phyloP scores from a whole-genome alignment of 2,329 filamentous ascomycete species.

The Penicillium verrucosum region DNA sequence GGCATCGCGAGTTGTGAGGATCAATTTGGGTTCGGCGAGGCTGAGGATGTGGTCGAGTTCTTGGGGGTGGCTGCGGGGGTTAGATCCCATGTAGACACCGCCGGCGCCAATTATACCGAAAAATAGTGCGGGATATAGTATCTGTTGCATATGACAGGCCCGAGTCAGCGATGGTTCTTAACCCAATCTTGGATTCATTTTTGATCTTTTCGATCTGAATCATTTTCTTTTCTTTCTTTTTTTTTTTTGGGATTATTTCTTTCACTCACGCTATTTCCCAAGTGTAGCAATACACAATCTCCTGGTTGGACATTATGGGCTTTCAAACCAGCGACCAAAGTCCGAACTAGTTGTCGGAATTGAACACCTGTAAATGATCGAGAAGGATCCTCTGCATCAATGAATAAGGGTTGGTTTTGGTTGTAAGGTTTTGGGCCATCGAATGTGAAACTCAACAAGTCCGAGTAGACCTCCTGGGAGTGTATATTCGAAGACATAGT shows the following conservation, averaged over 20 bases:
- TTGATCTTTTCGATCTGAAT: not conserved
- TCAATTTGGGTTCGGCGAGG: constrained; percentile 44
- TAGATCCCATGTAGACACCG: constrained; percentile 52
- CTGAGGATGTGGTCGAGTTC: constrained; percentile 50
- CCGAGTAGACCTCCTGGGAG: constrained; percentile 28
- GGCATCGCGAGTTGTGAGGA: constrained; percentile 44
- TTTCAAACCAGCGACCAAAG: constrained; percentile 42
- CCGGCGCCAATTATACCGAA: constrained; percentile 45
- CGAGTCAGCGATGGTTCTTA: constrained; percentile 18
- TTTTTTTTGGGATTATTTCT: not conserved
- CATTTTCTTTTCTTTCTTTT: too few relatives aligned
- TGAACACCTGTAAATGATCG: constrained; percentile 37
- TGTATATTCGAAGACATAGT: constrained; percentile 12
- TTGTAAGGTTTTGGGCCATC: constrained; percentile 35
- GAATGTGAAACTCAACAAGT: constrained; percentile 45
- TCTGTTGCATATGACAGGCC: constrained; percentile 23
- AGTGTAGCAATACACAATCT: constrained; percentile 44
- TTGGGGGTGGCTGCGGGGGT: constrained; percentile 46
- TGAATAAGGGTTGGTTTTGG: constrained; percentile 39
- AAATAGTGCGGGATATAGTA: constrained; percentile 40
- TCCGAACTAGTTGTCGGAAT: constrained; percentile 36
- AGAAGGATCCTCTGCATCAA: constrained; percentile 42
- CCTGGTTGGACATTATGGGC: constrained; percentile 38
- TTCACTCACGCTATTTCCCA: constrained; percentile 43
- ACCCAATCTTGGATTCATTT: not conserved